These are phyloP conservation scores for Serendipita vermifera DNA, from an alignment of 768 basidiomycete genomes.

Conservation along the genomic window DNA sequence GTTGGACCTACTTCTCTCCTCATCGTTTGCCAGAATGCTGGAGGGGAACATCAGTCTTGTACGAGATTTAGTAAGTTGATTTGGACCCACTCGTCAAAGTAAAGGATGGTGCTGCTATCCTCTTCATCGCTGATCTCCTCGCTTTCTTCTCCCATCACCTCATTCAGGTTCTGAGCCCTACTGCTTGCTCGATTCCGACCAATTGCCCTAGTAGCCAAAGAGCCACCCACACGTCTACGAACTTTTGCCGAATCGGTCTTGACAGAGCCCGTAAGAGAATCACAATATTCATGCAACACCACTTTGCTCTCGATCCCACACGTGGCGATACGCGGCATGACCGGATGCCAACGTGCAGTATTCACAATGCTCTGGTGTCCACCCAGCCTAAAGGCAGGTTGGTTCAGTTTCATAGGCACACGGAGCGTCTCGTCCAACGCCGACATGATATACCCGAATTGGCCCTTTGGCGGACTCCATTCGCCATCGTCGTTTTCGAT, in stretches of 20 bases:
- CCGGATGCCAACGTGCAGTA: conserved; percentile 57
- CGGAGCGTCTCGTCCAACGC: conserved; percentile 18
- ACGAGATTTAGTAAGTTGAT: too few species aligned
- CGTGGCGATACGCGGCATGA: conserved; percentile 50
- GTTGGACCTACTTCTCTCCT: background rate
- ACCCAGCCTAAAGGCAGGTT: conserved; percentile 45
- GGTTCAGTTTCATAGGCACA: conserved; percentile 49
- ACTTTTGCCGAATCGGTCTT: conserved; percentile 35
- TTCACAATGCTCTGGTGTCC: conserved; percentile 74
- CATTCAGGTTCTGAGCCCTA: conserved; percentile 20
- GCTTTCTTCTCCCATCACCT: conserved; percentile 17
- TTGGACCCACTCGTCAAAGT: conserved; percentile 66
- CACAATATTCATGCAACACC: conserved; percentile 50
- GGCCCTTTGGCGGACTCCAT: conserved; percentile 31
- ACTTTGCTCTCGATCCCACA: conserved; percentile 63
- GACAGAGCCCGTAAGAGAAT: conserved; percentile 33
- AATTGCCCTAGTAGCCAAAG: conserved; percentile 25
- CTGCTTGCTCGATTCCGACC: conserved; percentile 24
- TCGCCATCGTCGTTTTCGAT: conserved; percentile 27
- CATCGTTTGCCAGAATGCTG: background rate
- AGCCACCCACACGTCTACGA: conserved; percentile 26
- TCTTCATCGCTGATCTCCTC: conserved; percentile 30
- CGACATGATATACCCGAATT: conserved; percentile 1
- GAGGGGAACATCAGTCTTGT: background rate
- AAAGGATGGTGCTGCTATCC: conserved; percentile 34